Evolutionary conservation across 139 green algal species (phyloP).

Genomic region (Chlorella sp.): DNA sequence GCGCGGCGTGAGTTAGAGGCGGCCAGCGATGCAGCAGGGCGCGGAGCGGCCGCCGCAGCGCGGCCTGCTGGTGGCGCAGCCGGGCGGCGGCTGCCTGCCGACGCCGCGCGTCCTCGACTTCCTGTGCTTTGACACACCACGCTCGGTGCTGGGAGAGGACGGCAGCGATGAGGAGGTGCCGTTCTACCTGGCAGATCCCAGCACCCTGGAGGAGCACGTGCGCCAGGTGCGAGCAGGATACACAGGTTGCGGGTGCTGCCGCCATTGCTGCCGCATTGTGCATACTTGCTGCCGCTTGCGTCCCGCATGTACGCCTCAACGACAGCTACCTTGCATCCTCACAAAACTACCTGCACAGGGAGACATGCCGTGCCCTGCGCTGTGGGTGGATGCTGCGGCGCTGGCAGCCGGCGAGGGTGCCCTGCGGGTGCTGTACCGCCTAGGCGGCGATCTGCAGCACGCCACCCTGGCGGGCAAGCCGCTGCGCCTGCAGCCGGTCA

Average conservation of each 20-base stretch:
- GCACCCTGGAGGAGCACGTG: neutral
- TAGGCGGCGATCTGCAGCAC: slow-evolving; percentile 20
- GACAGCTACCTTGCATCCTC: no score
- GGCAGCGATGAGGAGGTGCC: slow-evolving; percentile 15
- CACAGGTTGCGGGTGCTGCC: neutral
- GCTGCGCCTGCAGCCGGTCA: slow-evolving; percentile 34
- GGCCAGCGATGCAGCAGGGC: no score
- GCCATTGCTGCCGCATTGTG: neutral
- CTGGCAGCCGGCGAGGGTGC: neutral
- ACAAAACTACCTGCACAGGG: neutral
- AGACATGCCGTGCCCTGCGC: slow-evolving; percentile 15
- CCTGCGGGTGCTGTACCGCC: slow-evolving; percentile 34
- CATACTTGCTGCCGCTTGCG: neutral
- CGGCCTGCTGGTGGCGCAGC: slow-evolving; percentile 19
- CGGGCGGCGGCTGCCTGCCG: slow-evolving; percentile 20
- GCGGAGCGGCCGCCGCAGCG: neutral
- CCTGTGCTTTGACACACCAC: slow-evolving; percentile 23
- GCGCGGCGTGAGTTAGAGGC: no score
- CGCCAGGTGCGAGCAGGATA: neutral
- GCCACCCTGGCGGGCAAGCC: slow-evolving; percentile 27
- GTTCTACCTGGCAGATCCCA: neutral
- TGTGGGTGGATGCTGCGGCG: slow-evolving; percentile 31
- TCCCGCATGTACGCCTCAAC: neutral
- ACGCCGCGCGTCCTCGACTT: slow-evolving; percentile 27
- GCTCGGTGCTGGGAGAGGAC: slow-evolving; percentile 4